Percentiles rank a stretch among this genome's conserved stretches.
Conservation (phyloP, 768 basidiomycete genomes). For the Cystoderma amianthinum region DNA sequence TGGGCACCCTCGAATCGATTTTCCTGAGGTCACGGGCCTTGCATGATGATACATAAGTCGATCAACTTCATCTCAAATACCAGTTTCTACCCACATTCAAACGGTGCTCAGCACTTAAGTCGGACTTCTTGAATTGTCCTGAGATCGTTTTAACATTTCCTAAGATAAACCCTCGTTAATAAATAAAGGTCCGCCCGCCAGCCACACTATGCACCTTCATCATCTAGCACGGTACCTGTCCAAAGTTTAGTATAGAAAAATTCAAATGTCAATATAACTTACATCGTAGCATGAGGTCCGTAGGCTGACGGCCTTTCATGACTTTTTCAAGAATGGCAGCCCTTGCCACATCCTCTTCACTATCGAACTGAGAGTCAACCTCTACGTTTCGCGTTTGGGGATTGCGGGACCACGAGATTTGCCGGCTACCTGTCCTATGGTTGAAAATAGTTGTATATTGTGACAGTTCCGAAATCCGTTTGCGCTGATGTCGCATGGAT, state of each 20-base stretch:
- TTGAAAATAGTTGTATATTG: too few species aligned
- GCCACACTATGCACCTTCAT: conserved; percentile 48
- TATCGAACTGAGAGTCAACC: conserved; percentile 23
- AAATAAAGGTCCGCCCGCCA: conserved; percentile 12
- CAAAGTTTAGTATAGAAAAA: conserved; percentile 7
- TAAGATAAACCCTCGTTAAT: conserved; percentile 21
- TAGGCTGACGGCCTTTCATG: conserved; percentile 81
- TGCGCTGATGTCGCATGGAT: neutral
- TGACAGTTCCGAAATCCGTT: neutral
- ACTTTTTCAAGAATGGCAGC: conserved; percentile 76
- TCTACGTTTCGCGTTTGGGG: conserved; percentile 20
- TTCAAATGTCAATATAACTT: conserved; percentile 25
- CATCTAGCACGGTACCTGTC: conserved; percentile 82
- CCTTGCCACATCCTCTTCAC: conserved; percentile 65
- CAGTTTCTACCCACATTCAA: conserved; percentile 64
- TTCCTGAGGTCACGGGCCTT: conserved; percentile 95
- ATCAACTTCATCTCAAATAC: conserved; percentile 10
- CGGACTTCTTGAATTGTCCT: conserved; percentile 85
- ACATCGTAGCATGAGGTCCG: conserved; percentile 91
- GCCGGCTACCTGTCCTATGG: conserved; percentile 8
- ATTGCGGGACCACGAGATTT: conserved; percentile 28
- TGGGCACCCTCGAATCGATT: conserved; percentile 91
- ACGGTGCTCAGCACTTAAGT: conserved; percentile 81
- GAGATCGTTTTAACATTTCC: conserved; percentile 85
- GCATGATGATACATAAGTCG: conserved; percentile 12